Base-by-base conservation (phyloP, 106 monocot species). In the Posidonia australis region DNA sequence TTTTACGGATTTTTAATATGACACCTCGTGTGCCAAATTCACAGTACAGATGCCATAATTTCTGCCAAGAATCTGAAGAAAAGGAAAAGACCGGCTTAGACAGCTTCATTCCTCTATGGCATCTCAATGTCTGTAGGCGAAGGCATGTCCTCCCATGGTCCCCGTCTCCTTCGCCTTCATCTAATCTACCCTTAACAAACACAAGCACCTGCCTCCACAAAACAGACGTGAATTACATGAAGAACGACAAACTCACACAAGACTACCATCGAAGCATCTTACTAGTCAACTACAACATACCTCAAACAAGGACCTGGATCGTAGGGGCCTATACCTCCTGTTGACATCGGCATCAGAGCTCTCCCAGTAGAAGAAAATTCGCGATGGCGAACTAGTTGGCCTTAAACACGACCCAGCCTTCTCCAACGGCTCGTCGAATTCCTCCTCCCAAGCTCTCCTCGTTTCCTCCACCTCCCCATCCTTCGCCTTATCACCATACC, bases 11-110 rank as follows among this genome's bases (percentile, higher is more conserved):
- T 32, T 85, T 87, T 51, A 98, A 67, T 2, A 68, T 4, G 66
- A 91, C 64, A 10, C 87, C 96, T 71, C 64, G 80, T 14, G 90
- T 91, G 22, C 81, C 74, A 63, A 91, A 90, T 66, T 98, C 96
- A 64, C 87, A 91, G 62, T 64, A 91, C 7, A 98, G 70, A 45
- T 83, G 80, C 84, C 82, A 98, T 29, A 65, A 60, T 69, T 79
- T 87, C 41, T 43, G 31, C 90, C 90, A 98, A 45, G 62, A 72
- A 29, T 71, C 47, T n/a, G 74, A 81, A 5, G 75, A 72, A n/a
- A 74, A 58, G 6, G 58, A 27, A 1, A 47, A 67, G 28, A 72
- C 17, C 3, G 66, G 64, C 49, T 70, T 72, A 20, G 87, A 80
- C 28, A 98, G 43, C 65, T 91, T 98, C 68, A 98, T 51, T 63